Base-by-base conservation (phyloP, 1,284 basidiomycete species). In the Trichosporon ovoides region DNA sequence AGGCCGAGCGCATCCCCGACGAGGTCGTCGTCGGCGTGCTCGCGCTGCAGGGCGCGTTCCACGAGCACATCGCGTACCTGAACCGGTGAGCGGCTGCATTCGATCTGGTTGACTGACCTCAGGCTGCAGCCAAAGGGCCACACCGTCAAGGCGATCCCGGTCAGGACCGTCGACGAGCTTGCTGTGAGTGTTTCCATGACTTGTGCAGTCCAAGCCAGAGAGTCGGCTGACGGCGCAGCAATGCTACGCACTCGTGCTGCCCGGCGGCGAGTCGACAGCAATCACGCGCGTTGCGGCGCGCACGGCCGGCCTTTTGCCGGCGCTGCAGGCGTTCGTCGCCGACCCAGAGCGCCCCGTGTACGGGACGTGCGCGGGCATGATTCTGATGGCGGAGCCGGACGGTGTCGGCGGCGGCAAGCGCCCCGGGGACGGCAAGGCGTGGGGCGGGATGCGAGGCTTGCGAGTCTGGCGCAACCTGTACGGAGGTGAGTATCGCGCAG, bases 361-460 rank as follows among this genome's bases (percentile, higher is more conserved):
- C 91, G 95, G 95, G 3, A 98, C 94, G 0, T 98, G 95, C 75
- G 95, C 95, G 0, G 95, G 95, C 18, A 94, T 95, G 65, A 98
- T 98, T 64, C 81, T 98, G 52, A 83, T 98, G 43, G 84, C 90
- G 3, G 81, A 85, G 63, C 77, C 80, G 9, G 82, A 76, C 62
- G 74, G 74, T 0, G 70, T 90, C 14, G 85, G 86, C 62, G 87
- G 88, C 51, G 83, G 86, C 12, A 95, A 94, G 80, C 54, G 68
- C 35, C 62, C 2, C 62, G 68, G 52, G 38, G 61, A 53, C 66
- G 68, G 46, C 31, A 35, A 12, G 31, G 55, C 38, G 51, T 80
- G 97, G 18, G 87, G 87, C 28, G 93, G 89, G 16, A 83, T 97
- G 12, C 59, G 59, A 60, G 85, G 87, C 16, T 81, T 95, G 59